Base-by-base conservation (phyloP, 2,329 filamentous ascomycete genomes). In the Pseudocercospora ulei region DNA sequence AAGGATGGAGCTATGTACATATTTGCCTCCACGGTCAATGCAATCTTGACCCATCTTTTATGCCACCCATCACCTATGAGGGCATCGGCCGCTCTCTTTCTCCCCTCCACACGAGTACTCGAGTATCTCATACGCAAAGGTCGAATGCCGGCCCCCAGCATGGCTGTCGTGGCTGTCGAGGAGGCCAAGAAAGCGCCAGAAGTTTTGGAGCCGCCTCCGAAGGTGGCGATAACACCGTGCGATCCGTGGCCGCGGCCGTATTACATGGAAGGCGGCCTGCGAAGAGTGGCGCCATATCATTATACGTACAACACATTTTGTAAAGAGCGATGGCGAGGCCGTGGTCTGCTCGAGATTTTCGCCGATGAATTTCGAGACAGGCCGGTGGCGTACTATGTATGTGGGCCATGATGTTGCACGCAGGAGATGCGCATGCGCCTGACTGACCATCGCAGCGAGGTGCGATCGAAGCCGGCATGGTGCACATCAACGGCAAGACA, bases 241-340 rank as follows among this genome's bases (percentile, higher is more conserved):
- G 68, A 70, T 53, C 73, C 73, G 1, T 76, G 72, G 70, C 73
- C 74, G 30, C 66, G 68, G 40, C 86, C 85, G 0, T 96, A 95
- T 63, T 81, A 80, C 54, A 69, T 94, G 46, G 80, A 94, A 53
- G 79, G 80, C 51, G 86, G 83, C 5, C 66, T 98, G 46, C 79
- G 87, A 35, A 78, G 85, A 48, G 80, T 95, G 19, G 72, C 71
- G 27, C 88, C 88, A 3, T 96, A 98, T 59, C 77, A 90, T 59
- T 95, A 73, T 61, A 95, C 87, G 2, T 95, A 95, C 69, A 92
- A 94, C 58, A 95, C 88, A 0, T 85, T 76, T 65, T 90, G 83
- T 68, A 98, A 96, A 64, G 74, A 94, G 65, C 73, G 90, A 61
- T 98, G 90, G 90, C 75, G 88, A 38, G 83, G 80, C 19, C 72